These are phyloP conservation scores for Scheffersomyces ergatensis DNA, from an alignment of 805 yeast species.

Conservation along the genomic window DNA sequence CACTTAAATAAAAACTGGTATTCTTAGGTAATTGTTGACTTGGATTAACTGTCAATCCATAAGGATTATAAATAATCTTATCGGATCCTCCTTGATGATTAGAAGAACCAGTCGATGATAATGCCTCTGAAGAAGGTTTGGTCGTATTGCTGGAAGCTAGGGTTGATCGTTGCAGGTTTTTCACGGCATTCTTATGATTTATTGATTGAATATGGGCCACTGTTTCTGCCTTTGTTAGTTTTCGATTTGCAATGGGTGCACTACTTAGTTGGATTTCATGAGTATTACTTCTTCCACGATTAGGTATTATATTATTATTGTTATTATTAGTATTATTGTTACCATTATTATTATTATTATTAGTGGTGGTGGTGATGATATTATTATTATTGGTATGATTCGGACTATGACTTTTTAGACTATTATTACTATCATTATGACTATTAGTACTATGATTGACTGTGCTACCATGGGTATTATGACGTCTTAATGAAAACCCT, in stretches of 20 bases:
- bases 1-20: slow-evolving; percentile 24
- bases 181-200: slow-evolving; percentile 25
- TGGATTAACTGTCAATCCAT: slow-evolving; percentile 46
- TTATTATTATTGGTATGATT: slow-evolving; percentile 11
- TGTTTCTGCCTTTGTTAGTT: slow-evolving; percentile 32
- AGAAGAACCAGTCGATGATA: slow-evolving; percentile 1
- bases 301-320: neutral
- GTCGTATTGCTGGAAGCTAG: slow-evolving; percentile 4
- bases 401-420: no score
- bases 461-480: slow-evolving; percentile 14
- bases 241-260: slow-evolving; percentile 4
- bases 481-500: slow-evolving; percentile 14
- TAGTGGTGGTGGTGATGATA: neutral
- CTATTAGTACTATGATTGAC: no score
- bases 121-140: neutral
- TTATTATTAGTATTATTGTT: neutral
- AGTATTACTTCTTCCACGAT: neutral
- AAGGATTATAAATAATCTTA: slow-evolving; percentile 64
- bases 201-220: slow-evolving; percentile 33
- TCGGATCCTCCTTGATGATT: slow-evolving; percentile 12
- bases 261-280: neutral
- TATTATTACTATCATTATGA: neutral
- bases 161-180: slow-evolving; percentile 12
- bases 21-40: slow-evolving; percentile 23
- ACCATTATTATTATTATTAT: neutral